Conservation (phyloP, 225 moss, liverwort and hornwort species). For the Bryum argenteum region DNA sequence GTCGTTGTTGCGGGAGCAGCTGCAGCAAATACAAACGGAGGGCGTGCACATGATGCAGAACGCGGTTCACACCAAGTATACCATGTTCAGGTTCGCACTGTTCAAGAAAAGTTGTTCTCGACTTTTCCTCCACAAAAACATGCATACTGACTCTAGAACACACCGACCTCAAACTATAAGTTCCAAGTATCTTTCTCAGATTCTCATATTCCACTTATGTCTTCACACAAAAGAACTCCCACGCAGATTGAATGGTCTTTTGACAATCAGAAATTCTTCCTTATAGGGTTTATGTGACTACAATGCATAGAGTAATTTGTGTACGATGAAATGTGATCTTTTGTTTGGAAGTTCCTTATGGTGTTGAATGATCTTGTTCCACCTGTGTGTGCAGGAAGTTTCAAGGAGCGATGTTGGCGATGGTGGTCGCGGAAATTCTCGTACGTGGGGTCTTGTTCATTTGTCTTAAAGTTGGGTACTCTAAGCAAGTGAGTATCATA, state of each 20-base stretch:
- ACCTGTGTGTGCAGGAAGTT: conserved; percentile 61
- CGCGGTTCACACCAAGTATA: conserved; percentile 76
- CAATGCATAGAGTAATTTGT: no score
- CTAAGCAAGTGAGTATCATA: conserved; percentile 26
- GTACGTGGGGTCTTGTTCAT: conserved; percentile 48
- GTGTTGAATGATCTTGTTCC: not conserved
- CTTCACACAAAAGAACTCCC: no score
- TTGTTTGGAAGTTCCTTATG: not conserved
- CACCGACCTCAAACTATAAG: no score
- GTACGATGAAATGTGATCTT: no score
- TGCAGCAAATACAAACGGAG: conserved; percentile 81
- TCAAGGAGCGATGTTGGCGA: conserved; percentile 75
- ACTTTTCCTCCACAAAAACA: no score
- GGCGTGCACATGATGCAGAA: conserved; percentile 87
- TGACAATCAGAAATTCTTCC: no score
- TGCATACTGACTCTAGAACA: no score
- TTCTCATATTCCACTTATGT: no score
- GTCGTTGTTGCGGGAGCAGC: conserved; percentile 68
- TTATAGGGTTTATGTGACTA: no score
- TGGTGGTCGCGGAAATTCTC: conserved; percentile 79
- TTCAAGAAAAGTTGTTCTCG: no score
- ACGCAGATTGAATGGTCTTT: no score
- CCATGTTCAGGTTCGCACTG: conserved; percentile 70
- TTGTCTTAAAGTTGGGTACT: conserved; percentile 38
- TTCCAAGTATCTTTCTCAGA: no score